A percentile compares a stretch with the other conserved stretches of the same genome.
Conservation (phyloP, 2,329 filamentous ascomycete species). For the Pseudogymnoascus sp. region DNA sequence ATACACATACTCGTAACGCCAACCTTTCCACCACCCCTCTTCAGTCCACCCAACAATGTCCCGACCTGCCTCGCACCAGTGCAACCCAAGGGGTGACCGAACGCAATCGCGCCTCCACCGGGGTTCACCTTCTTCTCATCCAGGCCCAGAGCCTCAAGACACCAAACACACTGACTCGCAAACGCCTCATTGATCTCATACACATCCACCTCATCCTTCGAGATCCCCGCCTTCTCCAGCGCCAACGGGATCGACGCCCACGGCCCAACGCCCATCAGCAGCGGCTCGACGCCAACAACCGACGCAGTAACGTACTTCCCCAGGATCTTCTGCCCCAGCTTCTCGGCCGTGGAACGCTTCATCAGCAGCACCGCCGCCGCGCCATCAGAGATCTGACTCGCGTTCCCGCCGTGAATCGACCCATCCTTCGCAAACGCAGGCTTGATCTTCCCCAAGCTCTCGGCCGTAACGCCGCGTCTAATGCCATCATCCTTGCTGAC, state of each 20-base stretch:
- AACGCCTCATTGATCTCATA: conserved; percentile 99
- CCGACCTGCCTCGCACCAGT: conserved; percentile 91
- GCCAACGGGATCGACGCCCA: conserved; percentile 94
- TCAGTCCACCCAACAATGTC: conserved; percentile 83
- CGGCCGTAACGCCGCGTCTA: conserved; percentile 72
- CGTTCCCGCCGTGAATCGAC: conserved; percentile 92
- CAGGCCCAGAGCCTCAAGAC: conserved; percentile 76
- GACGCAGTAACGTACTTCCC: conserved; percentile 87
- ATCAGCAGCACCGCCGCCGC: conserved; percentile 92
- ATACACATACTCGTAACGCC: conserved; percentile 95
- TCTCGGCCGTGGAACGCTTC: conserved; percentile 85
- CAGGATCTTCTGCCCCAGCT: conserved; percentile 77
- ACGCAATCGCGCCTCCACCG: conserved; percentile 93
- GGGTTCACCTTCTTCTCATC: conserved; percentile 87
- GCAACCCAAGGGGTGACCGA: conserved; percentile 89
- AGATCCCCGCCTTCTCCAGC: conserved; percentile 76
- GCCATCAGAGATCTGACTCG: conserved; percentile 90
- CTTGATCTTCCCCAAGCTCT: conserved; percentile 84
- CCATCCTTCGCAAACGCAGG: conserved; percentile 88
- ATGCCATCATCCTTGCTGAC: conserved; percentile 84
- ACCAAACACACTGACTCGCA: conserved; percentile 90
- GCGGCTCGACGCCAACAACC: conserved; percentile 79
- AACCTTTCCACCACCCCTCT: conserved; percentile 72
- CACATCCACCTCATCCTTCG: conserved; percentile 86
- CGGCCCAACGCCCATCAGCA: conserved; percentile 93